Base-by-base conservation (phyloP, 1,284 basidiomycete species). In the Grifola frondosa region DNA sequence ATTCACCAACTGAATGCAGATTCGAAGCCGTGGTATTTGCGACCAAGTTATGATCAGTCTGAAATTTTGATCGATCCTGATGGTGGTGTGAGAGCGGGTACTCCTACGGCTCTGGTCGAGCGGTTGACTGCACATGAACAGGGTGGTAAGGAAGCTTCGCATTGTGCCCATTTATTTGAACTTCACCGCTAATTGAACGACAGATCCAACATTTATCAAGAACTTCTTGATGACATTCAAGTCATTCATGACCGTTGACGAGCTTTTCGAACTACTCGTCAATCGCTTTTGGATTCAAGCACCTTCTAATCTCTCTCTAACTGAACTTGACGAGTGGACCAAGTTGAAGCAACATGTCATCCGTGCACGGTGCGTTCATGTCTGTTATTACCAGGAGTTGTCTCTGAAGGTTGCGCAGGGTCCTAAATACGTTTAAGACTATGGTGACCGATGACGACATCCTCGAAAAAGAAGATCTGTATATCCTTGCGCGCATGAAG, bases 221-320 rank as follows among this genome's bases (percentile, higher is more conserved):
- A 88, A 94, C 2, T 99, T 99, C 78, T 67, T 99, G 49, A 88
- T 97, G 79, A 99, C 97, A 1, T 97, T 94, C 74, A 92, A 95
- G 55, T 96, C 93, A 0, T 99, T 99, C 65, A 93, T 91, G 12
- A 87, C 85, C 1, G 73, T 92, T 15, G 79, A 91, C 43, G 87
- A 93, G 46, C 69, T 99, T 17, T 86, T 98, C 46, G 84, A 92
- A 40, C 72, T 91, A n/a, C 79, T 99, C 20, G 79, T 91, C 9
- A 75, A 80, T 44, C 84, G 97, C 6, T 99, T 94, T 69, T 79
- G 78, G 56, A 86, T 97, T 30, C 69, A 80, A 33, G 76, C 88
- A 11, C 97, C 96, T 0, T 71, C 78, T 0, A 83, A 78, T 9
- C 64, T 99, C 15, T 74, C 69, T 5, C 66, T 74, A 1, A 63